phyloP scores from a whole-genome alignment of 1,139 yeast species.

The Yarrowia galli region DNA sequence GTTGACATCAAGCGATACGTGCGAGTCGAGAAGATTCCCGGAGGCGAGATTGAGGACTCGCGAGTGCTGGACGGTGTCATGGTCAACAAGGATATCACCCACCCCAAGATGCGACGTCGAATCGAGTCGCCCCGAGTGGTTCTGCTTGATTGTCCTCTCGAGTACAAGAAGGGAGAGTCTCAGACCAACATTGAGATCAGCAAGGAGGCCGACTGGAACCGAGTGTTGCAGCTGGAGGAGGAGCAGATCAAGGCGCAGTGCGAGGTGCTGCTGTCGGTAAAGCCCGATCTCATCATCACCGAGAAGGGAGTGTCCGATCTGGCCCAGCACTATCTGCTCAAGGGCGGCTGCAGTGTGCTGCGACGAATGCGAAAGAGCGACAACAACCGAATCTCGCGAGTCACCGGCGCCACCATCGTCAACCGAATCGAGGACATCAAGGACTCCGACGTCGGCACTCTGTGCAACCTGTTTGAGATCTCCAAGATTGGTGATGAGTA shows the following conservation, averaged over 20 bases:
- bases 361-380: conserved; percentile 97
- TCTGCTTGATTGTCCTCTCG: conserved; percentile 93
- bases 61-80: conserved; percentile 89
- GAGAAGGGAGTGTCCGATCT: conserved; percentile 98
- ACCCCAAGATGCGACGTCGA: conserved; percentile 93
- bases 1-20: conserved; percentile 93
- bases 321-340: conserved; percentile 94
- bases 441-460: conserved; percentile 86
- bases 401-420: conserved; percentile 97
- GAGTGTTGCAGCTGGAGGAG: conserved; percentile 95
- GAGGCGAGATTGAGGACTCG: conserved; percentile 93
- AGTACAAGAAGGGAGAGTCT: conserved; percentile 98
- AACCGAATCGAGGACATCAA: conserved; percentile 94
- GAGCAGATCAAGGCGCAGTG: conserved; percentile 92
- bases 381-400: conserved; percentile 95
- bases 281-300: conserved; percentile 94
- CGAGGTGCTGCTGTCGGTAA: conserved; percentile 80
- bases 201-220: conserved; percentile 95
- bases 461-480: conserved; percentile 90
- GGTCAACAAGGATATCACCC: conserved; percentile 95
- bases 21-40: conserved; percentile 94
- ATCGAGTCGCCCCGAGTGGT: conserved; percentile 90
- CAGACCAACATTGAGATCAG: conserved; percentile 98
- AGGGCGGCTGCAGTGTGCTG: conserved; percentile 91
- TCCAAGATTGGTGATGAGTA: conserved; percentile 98